Conservation (phyloP, 306 rosid genomes). For the Prosopis cineraria region DNA sequence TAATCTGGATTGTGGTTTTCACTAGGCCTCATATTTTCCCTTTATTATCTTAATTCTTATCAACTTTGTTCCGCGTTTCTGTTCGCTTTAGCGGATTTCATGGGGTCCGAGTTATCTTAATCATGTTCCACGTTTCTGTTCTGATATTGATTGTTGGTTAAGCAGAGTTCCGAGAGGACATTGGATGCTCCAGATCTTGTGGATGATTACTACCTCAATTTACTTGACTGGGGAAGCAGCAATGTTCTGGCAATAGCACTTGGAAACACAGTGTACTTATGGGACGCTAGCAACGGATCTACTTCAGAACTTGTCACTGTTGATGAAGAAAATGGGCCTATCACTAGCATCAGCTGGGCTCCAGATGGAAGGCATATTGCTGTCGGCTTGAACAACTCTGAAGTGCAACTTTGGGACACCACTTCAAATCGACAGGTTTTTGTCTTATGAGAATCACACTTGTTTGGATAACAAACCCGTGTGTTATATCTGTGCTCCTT, state of each 20-base stretch:
- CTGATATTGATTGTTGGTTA: constrained; percentile 1
- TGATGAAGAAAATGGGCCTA: constrained; percentile 61
- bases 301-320: constrained; percentile 59
- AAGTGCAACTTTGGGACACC: constrained; percentile 70
- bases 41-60: neutral
- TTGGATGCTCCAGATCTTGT: constrained; percentile 72
- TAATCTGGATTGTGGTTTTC: neutral
- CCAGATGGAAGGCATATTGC: constrained; percentile 69
- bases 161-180: constrained; percentile 65
- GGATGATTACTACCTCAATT: constrained; percentile 64
- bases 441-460: neutral
- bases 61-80: neutral
- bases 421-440: constrained; percentile 46
- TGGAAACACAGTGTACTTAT: constrained; percentile 54
- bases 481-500: neutral
- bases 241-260: constrained; percentile 72
- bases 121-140: neutral
- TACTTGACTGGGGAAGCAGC: constrained; percentile 66
- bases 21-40: neutral
- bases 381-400: constrained; percentile 57
- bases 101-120: neutral
- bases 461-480: neutral
- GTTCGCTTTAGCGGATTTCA: neutral
- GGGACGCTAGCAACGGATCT: constrained; percentile 61
- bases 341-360: constrained; percentile 69